Percentiles rank a stretch among this genome's conserved stretches.
Evolutionary conservation across 208 protist species (phyloP).

Genomic region (Trypanosoma grayi): DNA sequence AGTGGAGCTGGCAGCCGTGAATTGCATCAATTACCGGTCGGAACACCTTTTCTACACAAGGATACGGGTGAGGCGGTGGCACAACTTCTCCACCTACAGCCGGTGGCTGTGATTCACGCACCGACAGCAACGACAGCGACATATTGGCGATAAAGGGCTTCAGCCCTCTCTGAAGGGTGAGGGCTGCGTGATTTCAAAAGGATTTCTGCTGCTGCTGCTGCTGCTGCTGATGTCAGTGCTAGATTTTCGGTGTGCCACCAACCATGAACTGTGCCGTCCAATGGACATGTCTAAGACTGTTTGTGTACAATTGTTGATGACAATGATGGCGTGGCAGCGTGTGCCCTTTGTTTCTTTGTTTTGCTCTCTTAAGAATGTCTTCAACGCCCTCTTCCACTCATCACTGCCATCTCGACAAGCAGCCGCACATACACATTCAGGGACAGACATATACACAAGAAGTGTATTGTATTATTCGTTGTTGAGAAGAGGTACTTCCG

Average conservation of each 20-base stretch:
- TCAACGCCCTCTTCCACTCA: background rate
- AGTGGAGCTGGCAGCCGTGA: background rate
- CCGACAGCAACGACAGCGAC: background rate
- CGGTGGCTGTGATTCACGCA: background rate
- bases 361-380: background rate
- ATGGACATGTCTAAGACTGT: too few species aligned
- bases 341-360: background rate
- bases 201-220: too few species aligned
- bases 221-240: too few species aligned
- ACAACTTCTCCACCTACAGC: conserved; percentile 10
- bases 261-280: too few species aligned
- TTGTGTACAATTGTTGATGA: too few species aligned
- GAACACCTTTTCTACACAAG: conserved; percentile 2
- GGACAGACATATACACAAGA: too few species aligned
- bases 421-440: too few species aligned
- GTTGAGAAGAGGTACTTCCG: background rate
- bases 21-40: background rate
- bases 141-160: background rate
- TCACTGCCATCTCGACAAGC: background rate
- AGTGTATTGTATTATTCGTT: background rate
- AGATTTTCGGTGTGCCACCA: too few species aligned
- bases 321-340: background rate
- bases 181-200: too few species aligned
- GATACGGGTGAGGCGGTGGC: conserved; percentile 20
- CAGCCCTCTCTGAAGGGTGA: background rate